A percentile compares a stretch with the other conserved stretches of the same genome.
phyloP scores from a whole-genome alignment of 768 basidiomycete species.

The Tylopilus vinaceipallidus region DNA sequence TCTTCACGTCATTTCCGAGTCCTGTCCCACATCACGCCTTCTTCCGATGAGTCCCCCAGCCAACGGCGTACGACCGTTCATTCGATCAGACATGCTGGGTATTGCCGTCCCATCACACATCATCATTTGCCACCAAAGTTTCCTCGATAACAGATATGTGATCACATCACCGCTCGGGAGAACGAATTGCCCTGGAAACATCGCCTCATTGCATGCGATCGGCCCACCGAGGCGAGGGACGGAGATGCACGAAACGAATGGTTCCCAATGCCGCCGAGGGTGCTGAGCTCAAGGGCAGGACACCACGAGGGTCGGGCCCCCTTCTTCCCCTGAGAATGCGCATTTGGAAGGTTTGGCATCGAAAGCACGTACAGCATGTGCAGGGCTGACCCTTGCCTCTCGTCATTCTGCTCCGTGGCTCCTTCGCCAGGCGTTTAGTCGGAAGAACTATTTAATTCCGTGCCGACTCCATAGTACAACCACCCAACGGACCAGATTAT shows the following conservation, averaged over 20 bases:
- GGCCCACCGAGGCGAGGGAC: conserved; percentile 6
- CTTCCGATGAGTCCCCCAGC: too few relatives aligned
- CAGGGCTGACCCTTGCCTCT: conserved; percentile 7
- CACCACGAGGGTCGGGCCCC: conserved; percentile 19
- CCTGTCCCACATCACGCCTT: conserved; percentile 2
- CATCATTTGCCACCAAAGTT: background rate
- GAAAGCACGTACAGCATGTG: conserved; percentile 17
- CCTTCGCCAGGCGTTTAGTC: background rate
- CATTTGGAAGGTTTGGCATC: conserved; percentile 29
- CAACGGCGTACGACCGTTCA: too few relatives aligned
- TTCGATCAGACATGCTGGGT: conserved; percentile 8
- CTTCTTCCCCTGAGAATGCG: conserved; percentile 8
- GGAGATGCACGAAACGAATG: conserved; percentile 11
- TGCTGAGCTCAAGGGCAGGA: conserved; percentile 19
- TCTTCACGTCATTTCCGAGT: conserved; percentile 25
- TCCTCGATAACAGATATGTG: conserved; percentile 5
- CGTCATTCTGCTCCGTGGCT: conserved; percentile 4
- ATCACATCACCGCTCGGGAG: conserved; percentile 6
- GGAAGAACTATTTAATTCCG: conserved; percentile 11
- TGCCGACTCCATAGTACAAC: background rate
- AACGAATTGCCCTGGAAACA: conserved; percentile 1
- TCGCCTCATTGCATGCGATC: conserved; percentile 2
- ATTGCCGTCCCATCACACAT: background rate
- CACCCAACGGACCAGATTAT: conserved; percentile 1
- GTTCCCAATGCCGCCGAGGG: conserved; percentile 8